Evolutionary conservation across 306 rosid species (phyloP), one percentile per base, ranked within the genome.

Genomic region (Chamaecrista fasciculata): DNA sequence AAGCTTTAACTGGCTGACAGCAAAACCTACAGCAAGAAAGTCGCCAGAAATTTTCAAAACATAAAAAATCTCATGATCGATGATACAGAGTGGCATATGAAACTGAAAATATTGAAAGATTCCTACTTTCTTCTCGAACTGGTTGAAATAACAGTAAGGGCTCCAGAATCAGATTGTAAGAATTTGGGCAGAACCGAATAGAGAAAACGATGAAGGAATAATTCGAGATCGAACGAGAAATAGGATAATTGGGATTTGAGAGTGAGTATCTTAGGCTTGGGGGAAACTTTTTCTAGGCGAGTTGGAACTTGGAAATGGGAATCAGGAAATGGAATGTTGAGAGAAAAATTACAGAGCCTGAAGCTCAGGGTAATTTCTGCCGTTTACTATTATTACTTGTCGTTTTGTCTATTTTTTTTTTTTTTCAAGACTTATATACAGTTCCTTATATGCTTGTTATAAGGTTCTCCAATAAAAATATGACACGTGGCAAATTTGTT

Each of bases 91-190:
- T 12, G n/a, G n/a, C n/a, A 19, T 11, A 12, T 21, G 28, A 44
- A 65, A 34, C 19, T 12, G 48, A 12, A 23, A 34, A 2, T 0
- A n/a, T 2, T 11, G 9, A 52, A 31, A 44, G 39, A 12, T 3
- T 24, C 51, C 36, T 23, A 77, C 57, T 81, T 76, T 37, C 34
- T 23, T 29, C 34, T 23, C 20, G 5, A 18, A 25, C 29, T 20
- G 47, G 56, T 16, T 8, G 62, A 71, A 40, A 29, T 10, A 10
- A 18, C 29, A 15, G 53, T n/a, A 8, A 21, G 25, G 4, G 57
- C 65, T 21, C 12, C 26, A 1, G 34, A 25, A 12, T 29, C 47
- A 31, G 49, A 58, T 37, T 19, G 43, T n/a, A 60, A 37, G 19
- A 52, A 63, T 15, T 64, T 42, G 20, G 20, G 31, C 14, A 57